Base-by-base conservation (phyloP, 768 basidiomycete species). In the Lactifluus subvellereus region DNA sequence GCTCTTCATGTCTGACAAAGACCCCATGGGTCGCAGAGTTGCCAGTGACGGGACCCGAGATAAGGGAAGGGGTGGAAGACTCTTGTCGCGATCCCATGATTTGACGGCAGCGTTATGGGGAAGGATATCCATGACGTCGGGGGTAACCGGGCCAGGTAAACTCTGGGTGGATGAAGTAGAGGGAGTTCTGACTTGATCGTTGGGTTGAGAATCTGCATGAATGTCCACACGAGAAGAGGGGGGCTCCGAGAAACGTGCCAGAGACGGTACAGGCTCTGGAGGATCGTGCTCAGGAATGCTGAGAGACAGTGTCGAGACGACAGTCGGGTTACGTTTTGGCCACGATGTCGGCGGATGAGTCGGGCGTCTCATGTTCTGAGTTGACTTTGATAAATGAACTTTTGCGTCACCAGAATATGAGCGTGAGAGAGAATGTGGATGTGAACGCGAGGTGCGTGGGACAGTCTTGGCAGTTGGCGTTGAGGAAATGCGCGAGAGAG, bases 341-440 rank as follows among this genome's bases (percentile, higher is more conserved):
- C 64, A 66, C 11, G 67, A 66, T 18, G 67, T 67, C 22, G 64
- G 65, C 13, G 67, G 67, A 7, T 54, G 16, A 11, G 64, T 32
- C 0, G 67, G 50, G 9, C 57, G 64, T 45, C 58, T 66, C 53
- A 54, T 6, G 11, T 61, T 51, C 51, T 66, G 53, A 30, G 45
- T 22, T 22, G 54, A 53, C 40, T 38, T 54, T 38, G 43, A 54
- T 7, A 56, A 40, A 22, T 47, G 38, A 30, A 38, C 27, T 22
- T 53, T 54, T 3, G 43, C 16, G 37, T 57, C 62, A 27, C 37
- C 49, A 51, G 62, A 66, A 66, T 67, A 70, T 2, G 70, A 72
- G 18, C 70, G 69, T 8, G 71, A 68, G 43, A 73, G 68, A n/a
- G 70, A 61, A 33, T 69, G 69, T 13, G 71, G 54, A 30, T 59